Evolutionary conservation across 2,329 filamentous ascomycete species (phyloP), one percentile per base, ranked within the genome.

Genomic region (Apiospora marii): DNA sequence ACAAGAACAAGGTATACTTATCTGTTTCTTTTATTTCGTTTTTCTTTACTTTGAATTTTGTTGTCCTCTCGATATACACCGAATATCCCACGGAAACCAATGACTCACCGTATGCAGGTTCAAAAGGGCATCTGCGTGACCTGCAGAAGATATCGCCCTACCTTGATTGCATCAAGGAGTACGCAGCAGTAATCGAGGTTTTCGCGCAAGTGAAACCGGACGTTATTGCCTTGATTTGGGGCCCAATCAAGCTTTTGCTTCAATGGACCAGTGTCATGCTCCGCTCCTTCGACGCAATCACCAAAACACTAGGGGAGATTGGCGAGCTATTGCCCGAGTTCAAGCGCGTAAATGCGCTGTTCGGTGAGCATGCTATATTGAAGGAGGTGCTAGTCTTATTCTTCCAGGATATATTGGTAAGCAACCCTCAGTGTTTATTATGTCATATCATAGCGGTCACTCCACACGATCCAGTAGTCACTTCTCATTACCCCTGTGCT

Each of bases 151-250:
- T 83, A 41, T 13, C 73, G 8, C 78, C 78, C 0, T 83, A 76
- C 37, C 73, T 84, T 1, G 73, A 80, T 13, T 73, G 77, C 44
- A 74, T 83, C 8, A 46, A 69, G n/a, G 74, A 74, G 2, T 83
- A 82, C 70, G 68, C 75, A 14, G 72, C 70, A 24, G 75, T 74
- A 1, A 77, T 83, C 49, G 77, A 81, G 2, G 74, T 73, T 0
- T 81, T 82, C 72, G 74, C 80, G 6, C 79, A 82, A 73, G 79
- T 74, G 0, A 80, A 82, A 58, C 77, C 79, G 0, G 78, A 82
- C 5, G 74, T 83, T 41, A 48, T 83, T 37, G 77, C 79, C 8
- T 71, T 83, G 22, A 80, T 83, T 10, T 83, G 81, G 82, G 82
- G 82, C 3, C 82, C 82, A 2, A 80, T 82, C 22, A 78, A 77